These are phyloP conservation scores for Aspergillus aculeatus DNA, from an alignment of 2,329 filamentous ascomycete genomes.

Conservation along the genomic window DNA sequence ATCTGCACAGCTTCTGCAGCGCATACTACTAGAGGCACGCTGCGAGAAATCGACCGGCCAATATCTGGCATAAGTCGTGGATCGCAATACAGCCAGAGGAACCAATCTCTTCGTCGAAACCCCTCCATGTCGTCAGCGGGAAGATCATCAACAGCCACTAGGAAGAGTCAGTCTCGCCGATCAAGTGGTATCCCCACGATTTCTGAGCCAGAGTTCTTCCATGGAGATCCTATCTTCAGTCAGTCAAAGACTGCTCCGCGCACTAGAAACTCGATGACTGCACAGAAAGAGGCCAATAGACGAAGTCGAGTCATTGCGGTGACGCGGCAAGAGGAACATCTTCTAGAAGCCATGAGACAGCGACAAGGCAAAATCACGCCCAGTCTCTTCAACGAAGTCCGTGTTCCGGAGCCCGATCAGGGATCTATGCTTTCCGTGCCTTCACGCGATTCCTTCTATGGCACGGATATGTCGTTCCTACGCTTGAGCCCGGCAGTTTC, in stretches of 20 bases:
- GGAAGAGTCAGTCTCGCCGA: slow-evolving; percentile 27
- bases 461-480: slow-evolving; percentile 41
- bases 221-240: slow-evolving; percentile 24
- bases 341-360: slow-evolving; percentile 52
- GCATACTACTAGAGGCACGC: slow-evolving; percentile 30
- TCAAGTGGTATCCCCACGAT: slow-evolving; percentile 36
- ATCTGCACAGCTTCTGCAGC: slow-evolving; percentile 44
- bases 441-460: slow-evolving; percentile 35
- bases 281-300: slow-evolving; percentile 34
- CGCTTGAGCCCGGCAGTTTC: slow-evolving; percentile 38
- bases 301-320: slow-evolving; percentile 53
- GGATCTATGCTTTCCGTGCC: slow-evolving; percentile 32
- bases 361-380: slow-evolving; percentile 50
- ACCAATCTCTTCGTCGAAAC: slow-evolving; percentile 20
- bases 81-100: slow-evolving; percentile 23
- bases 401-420: slow-evolving; percentile 25
- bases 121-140: slow-evolving; percentile 29
- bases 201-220: slow-evolving; percentile 32
- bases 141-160: slow-evolving; percentile 26
- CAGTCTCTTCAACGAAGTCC: slow-evolving; percentile 35
- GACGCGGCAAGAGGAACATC: slow-evolving; percentile 53
- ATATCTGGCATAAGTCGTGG: slow-evolving; percentile 27
- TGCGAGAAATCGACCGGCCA: slow-evolving; percentile 30
- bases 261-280: slow-evolving; percentile 7
- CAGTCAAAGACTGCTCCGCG: slow-evolving; percentile 17